Percentiles rank a stretch among this genome's conserved stretches.
Evolutionary conservation across 208 protist species (phyloP).

Genomic region (Leishmania tarentolae): DNA sequence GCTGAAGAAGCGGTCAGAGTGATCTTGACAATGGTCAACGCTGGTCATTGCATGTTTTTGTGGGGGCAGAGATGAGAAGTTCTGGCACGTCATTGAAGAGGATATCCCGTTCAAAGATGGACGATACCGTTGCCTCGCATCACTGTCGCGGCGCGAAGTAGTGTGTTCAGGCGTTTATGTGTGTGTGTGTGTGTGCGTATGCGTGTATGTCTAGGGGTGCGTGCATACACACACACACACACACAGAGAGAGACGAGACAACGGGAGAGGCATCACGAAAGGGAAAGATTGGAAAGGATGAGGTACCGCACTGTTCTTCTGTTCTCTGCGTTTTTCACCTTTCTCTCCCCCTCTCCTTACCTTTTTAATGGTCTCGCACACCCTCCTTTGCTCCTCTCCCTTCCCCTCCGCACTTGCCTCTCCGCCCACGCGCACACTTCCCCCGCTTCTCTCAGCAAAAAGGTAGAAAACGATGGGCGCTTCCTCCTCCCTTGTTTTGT

Average conservation of each 20-base stretch:
- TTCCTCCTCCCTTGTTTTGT: background rate
- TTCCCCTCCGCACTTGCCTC: background rate
- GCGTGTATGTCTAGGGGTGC: no score
- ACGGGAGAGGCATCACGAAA: no score
- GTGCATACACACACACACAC: no score
- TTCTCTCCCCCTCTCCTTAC: background rate
- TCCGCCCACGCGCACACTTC: background rate
- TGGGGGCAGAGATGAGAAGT: background rate
- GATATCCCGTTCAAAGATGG: conserved; percentile 3
- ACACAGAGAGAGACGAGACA: no score
- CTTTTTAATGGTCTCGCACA: no score
- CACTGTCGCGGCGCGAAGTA: background rate
- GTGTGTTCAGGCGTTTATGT: background rate
- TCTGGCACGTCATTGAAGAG: conserved; percentile 5
- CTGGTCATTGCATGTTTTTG: background rate
- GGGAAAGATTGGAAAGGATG: no score
- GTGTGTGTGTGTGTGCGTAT: background rate
- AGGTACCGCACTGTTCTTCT: no score
- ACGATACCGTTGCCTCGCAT: background rate
- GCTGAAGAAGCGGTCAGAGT: background rate
- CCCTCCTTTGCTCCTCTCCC: background rate
- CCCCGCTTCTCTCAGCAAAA: background rate
- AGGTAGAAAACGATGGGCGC: background rate
- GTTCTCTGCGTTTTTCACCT: no score
- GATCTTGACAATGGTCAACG: background rate